Conservation (phyloP, 2,329 filamentous ascomycete species). For the Colletotrichum sojae region DNA sequence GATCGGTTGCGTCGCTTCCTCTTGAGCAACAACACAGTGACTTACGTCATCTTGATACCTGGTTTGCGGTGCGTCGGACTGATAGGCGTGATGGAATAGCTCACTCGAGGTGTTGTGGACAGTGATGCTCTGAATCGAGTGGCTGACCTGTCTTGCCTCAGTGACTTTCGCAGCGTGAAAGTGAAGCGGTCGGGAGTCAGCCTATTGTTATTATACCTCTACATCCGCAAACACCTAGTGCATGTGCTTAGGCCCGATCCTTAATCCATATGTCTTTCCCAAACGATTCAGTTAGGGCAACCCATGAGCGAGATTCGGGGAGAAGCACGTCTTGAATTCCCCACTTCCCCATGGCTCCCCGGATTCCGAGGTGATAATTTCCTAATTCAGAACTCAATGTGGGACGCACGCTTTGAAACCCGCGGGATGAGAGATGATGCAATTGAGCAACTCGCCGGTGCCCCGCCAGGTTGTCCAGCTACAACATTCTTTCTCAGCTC, state of each 20-base stretch:
- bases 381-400: constrained; percentile 4
- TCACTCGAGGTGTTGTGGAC: too few relatives aligned
- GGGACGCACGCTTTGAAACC: neutral
- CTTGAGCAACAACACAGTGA: too few relatives aligned
- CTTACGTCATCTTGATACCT: too few relatives aligned
- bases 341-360: constrained; percentile 9
- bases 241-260: neutral
- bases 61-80: too few relatives aligned
- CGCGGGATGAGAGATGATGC: constrained; percentile 32
- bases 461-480: neutral
- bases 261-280: neutral
- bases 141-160: too few relatives aligned
- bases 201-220: too few relatives aligned
- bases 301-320: neutral
- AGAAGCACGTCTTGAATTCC: neutral
- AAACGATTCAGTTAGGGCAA: neutral
- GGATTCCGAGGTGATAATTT: constrained; percentile 27
- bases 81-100: too few relatives aligned
- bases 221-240: too few relatives aligned
- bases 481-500: neutral
- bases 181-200: too few relatives aligned
- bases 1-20: too few relatives aligned
- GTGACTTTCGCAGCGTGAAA: too few relatives aligned
- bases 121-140: too few relatives aligned
- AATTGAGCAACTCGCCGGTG: constrained; percentile 5